Base-by-base conservation (phyloP, 805 yeast species). In the Debaryomyces castellii region DNA sequence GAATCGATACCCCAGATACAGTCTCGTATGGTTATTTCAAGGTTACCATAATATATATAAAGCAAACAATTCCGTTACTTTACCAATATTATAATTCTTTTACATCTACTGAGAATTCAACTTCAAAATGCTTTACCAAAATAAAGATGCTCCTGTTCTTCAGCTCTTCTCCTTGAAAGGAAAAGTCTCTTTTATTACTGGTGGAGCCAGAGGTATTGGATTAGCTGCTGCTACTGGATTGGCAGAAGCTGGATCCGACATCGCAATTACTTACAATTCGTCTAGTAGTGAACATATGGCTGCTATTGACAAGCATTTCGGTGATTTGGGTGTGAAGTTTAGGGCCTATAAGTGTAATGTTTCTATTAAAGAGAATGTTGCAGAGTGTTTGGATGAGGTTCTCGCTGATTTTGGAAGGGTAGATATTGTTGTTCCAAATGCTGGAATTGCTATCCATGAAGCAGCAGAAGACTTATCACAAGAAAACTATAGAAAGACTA, bases 141-240 rank as follows among this genome's bases (percentile, higher is more conserved):
- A 40, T 27, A 22, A 42, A 16, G 48, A 53, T 28, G 43, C 47
- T 14, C 48, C 51, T 7, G 71, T 72, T 16, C 50, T 68, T 14
- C 24, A 35, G 10, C 37, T 54, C 62, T 45, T 75, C 70, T 71
- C 77, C 6, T 59, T 73, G 23, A 59, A 62, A 40, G 76, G 74
- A 11, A 69, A 72, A 50, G 65, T 62, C 4, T 74, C 75, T 10
- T 51, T 74, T n/a, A 59, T 78, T 24, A 74, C 84, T 11, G 85
- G 85, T 12, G 82, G 78, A 12, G 75, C 82, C 16, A 72, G 79
- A 18, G 85, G 85, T 4, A 80, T 81, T 49, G 85, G 85, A 2
- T 71, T 70, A 21, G 76, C 74, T 35, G 74, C 79, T 42, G 81
- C 80, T 18, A 58, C 65, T 24, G 83, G 77, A 11, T 62, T 78